phyloP scores from a whole-genome alignment of 202 grass and related monocot genomes.

The Eragrostis tef region DNA sequence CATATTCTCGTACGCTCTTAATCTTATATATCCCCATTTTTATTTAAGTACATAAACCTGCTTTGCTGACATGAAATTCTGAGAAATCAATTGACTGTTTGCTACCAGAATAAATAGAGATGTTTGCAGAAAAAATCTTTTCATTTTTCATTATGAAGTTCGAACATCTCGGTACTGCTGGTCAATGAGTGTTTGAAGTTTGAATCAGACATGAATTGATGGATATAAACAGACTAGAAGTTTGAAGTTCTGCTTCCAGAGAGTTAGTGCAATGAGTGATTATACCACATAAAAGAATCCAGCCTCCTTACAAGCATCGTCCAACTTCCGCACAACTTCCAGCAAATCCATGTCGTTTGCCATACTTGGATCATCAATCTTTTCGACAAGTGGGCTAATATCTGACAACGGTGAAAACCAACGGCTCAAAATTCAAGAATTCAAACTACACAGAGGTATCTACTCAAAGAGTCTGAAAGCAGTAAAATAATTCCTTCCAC shows the following conservation, averaged over 20 bases:
- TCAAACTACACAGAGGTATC: neutral
- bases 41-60: neutral
- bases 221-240: neutral
- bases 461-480: neutral
- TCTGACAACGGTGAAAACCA: constrained; percentile 49
- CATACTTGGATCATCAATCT: constrained; percentile 75
- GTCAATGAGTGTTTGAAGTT: too few species aligned
- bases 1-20: neutral
- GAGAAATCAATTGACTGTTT: neutral
- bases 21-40: neutral
- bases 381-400: constrained; percentile 64
- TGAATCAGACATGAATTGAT: neutral
- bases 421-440: neutral
- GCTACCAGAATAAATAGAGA: neutral
- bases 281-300: constrained; percentile 99
- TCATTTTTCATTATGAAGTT: neutral
- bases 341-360: constrained; percentile 53
- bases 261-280: constrained; percentile 14
- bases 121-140: neutral
- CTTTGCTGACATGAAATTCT: neutral
- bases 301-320: constrained; percentile 72
- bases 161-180: neutral
- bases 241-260: neutral
- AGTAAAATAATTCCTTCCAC: neutral
- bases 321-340: constrained; percentile 62